Percentiles rank a stretch among this genome's conserved stretches.
Conservation (phyloP, 2,329 filamentous ascomycete species). For the Claviceps humidiphila region DNA sequence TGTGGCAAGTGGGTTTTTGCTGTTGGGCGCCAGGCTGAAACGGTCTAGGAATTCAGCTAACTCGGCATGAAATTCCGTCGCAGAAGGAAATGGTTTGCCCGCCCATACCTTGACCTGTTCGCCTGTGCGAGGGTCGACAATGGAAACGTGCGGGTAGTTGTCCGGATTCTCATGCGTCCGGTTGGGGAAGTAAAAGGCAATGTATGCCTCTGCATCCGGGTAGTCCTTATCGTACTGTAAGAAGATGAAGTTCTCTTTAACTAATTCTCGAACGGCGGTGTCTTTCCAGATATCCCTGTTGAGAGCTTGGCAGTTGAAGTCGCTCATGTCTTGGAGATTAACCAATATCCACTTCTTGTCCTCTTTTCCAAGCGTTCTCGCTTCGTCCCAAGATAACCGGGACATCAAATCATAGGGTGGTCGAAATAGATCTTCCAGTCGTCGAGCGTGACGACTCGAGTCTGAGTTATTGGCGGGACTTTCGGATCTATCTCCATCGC, state of each 20-base stretch:
- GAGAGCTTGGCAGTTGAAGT: conserved; percentile 88
- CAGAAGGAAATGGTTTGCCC: conserved; percentile 61
- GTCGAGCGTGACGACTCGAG: conserved; percentile 54
- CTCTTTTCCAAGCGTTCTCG: conserved; percentile 73
- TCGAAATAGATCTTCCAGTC: conserved; percentile 81
- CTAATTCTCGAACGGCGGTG: conserved; percentile 58
- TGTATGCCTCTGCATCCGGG: conserved; percentile 61
- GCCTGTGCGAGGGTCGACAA: conserved; percentile 87
- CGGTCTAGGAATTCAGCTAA: conserved; percentile 93
- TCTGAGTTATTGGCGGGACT: conserved; percentile 19
- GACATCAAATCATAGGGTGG: conserved; percentile 87
- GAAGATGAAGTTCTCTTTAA: conserved; percentile 90
- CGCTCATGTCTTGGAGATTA: conserved; percentile 84
- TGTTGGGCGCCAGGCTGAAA: conserved; percentile 77
- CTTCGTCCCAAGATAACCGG: conserved; percentile 66
- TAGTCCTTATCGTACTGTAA: conserved; percentile 87
- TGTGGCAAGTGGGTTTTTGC: conserved; percentile 84
- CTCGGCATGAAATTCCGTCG: conserved; percentile 77
- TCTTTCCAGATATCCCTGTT: conserved; percentile 98
- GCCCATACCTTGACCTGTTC: conserved; percentile 97
- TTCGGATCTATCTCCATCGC: conserved; percentile 12
- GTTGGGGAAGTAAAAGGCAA: conserved; percentile 75
- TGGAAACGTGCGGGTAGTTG: conserved; percentile 90
- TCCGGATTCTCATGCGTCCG: conserved; percentile 64
- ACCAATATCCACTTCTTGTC: conserved; percentile 89